Percentiles rank a stretch among this genome's conserved stretches.
Conservation (phyloP, 306 rosid species). For the Prunus padus region DNA sequence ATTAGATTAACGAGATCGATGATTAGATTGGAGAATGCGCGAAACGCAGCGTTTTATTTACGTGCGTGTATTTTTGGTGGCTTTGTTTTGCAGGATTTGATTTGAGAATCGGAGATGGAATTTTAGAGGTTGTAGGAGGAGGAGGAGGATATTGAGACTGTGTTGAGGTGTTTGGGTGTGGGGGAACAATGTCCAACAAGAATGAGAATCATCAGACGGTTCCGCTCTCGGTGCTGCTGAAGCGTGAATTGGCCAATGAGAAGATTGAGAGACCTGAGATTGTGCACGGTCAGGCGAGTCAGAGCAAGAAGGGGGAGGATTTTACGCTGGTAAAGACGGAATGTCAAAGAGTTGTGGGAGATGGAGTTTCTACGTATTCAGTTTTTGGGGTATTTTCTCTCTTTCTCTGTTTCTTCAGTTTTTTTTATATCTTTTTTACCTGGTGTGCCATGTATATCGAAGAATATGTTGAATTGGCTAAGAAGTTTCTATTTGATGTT, state of each 20-base stretch:
- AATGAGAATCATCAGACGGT: conserved; percentile 72
- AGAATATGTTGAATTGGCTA: neutral
- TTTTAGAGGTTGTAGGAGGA: conserved; percentile 31
- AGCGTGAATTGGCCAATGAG: conserved; percentile 85
- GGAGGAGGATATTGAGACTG: conserved; percentile 11
- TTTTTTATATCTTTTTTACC: neutral
- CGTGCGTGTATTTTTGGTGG: neutral
- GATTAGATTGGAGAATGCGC: conserved; percentile 13
- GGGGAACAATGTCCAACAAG: conserved; percentile 66
- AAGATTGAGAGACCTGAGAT: conserved; percentile 92
- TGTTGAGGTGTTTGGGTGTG: conserved; percentile 14
- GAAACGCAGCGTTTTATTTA: conserved; percentile 13
- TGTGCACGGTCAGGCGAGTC: conserved; percentile 74
- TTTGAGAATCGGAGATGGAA: conserved; percentile 29
- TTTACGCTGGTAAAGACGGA: conserved; percentile 70
- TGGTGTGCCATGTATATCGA: too few species aligned
- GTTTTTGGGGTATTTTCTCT: conserved; percentile 75
- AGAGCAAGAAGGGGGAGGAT: conserved; percentile 99
- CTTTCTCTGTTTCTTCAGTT: neutral
- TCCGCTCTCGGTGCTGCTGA: conserved; percentile 86
- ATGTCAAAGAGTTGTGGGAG: conserved; percentile 91
- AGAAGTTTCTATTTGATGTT: neutral
- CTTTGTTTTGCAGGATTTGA: conserved; percentile 35
- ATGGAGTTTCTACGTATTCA: conserved; percentile 84
- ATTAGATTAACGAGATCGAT: neutral